Base-by-base conservation (phyloP, 2,329 filamentous ascomycete genomes). In the Nemania sp. region DNA sequence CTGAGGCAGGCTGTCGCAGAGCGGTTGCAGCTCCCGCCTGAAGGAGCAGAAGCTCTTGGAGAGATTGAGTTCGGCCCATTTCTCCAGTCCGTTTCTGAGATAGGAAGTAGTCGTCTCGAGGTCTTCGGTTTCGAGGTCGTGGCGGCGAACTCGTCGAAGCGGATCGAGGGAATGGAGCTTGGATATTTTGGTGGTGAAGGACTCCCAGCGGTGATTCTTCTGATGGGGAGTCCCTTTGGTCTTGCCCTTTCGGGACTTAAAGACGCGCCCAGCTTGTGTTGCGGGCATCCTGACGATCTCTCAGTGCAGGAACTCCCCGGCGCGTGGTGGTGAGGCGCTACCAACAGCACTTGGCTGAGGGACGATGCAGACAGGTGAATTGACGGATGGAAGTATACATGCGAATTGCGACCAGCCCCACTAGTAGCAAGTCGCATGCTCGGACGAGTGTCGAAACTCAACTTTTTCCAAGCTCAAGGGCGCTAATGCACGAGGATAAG, bases 31-130 rank as follows among this genome's bases (percentile, higher is more conserved):
- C 69, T 90, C 83, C 59, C 86, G 83, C 62, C 86, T 82, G 73
- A 99, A 97, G 36, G 79, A 77, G 43, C 84, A 83, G 68, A 96
- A 99, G 30, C 80, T 82, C 59, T 88, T 86, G 14, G 93, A 91
- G 59, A 97, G 79, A 73, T 97, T 97, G 72, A 96, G 82, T 65
- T 97, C 94, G 49, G 82, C 77, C 94, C 94, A 99, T 81, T 89
- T 90, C 60, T 91, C 85, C 60, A 97, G 77, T 1, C 90, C 86
- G 40, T 85, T 86, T 64, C 86, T 84, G 64, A 99, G 91, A 73
- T 96, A 94, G 17, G 93, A 97, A n/a, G 89, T 89, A 23, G 86
- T 83, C 19, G 86, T 80, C 56, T 86, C 83, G 66, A 87, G 79
- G 71, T 92, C 87, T 77, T 90, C 86, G 68, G 87, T 84, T 58